Evolutionary conservation across 331 rosid species (phyloP).

Genomic region (Arachis monticola): DNA sequence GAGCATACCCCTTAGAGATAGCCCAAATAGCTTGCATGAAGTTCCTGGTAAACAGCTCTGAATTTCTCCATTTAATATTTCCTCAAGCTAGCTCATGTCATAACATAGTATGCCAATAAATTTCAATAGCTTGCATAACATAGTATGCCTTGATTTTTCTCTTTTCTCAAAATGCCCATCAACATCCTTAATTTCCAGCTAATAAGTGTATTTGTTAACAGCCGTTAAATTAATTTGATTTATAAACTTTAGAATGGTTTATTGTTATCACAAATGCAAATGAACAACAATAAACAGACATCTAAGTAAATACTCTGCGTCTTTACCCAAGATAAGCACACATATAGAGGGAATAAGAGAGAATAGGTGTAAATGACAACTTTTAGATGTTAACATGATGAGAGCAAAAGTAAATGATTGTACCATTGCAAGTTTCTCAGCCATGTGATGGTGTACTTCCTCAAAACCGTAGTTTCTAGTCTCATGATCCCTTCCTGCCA

Average conservation of each 20-base stretch:
- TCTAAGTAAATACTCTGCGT: not conserved
- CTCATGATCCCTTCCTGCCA: slow-evolving; percentile 93
- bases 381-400: slow-evolving; percentile 27
- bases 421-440: slow-evolving; percentile 87
- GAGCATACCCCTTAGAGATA: slow-evolving; percentile 8
- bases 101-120: slow-evolving; percentile 6
- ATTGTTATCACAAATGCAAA: slow-evolving; percentile 27
- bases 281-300: slow-evolving; percentile 12
- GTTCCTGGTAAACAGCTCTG: slow-evolving; percentile 24
- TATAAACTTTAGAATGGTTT: slow-evolving; percentile 17
- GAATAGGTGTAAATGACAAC: slow-evolving; percentile 6
- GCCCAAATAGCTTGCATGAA: slow-evolving; percentile 20
- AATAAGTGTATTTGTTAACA: slow-evolving; percentile 4
- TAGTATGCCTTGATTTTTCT: not conserved
- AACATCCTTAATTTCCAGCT: slow-evolving; percentile 14
- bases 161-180: slow-evolving; percentile 14
- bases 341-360: not conserved
- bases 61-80: slow-evolving; percentile 12
- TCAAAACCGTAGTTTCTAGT: slow-evolving; percentile 96
- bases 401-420: slow-evolving; percentile 28
- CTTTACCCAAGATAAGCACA: not conserved
- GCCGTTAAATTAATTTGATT: slow-evolving; percentile 8
- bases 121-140: slow-evolving; percentile 12
- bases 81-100: slow-evolving; percentile 8
- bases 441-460: slow-evolving; percentile 91